These are phyloP conservation scores for Talaromyces nanjingensis DNA, from an alignment of 495 filamentous ascomycete genomes.

Conservation along the genomic window DNA sequence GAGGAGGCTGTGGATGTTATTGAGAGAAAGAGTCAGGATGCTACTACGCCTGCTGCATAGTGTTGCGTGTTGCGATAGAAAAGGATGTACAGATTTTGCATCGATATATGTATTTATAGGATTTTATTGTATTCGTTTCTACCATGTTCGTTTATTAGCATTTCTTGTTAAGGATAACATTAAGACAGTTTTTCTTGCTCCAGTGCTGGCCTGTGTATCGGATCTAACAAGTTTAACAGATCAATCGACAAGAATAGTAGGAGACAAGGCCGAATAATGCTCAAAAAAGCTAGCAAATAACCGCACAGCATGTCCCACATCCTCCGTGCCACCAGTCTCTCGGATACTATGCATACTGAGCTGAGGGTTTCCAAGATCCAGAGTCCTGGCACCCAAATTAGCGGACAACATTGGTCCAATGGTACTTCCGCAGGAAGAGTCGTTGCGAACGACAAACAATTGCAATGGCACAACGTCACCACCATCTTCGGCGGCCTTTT, in stretches of 20 bases:
- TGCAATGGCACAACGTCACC: slow-evolving; percentile 71
- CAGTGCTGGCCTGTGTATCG: too few species aligned
- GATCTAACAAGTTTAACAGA: too few species aligned
- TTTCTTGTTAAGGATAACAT: background rate
- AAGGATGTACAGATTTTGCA: background rate
- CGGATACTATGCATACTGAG: slow-evolving; percentile 95
- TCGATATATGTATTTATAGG: slow-evolving; percentile 4
- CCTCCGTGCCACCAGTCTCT: slow-evolving; percentile 79
- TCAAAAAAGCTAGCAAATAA: slow-evolving; percentile 85
- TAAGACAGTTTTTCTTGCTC: background rate
- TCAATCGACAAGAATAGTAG: slow-evolving; percentile 72
- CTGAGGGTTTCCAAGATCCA: slow-evolving; percentile 95
- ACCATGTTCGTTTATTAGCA: background rate
- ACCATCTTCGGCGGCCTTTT: slow-evolving; percentile 44
- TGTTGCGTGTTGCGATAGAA: background rate
- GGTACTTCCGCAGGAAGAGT: slow-evolving; percentile 87
- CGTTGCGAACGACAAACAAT: slow-evolving; percentile 93
- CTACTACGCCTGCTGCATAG: background rate
- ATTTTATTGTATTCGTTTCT: background rate
- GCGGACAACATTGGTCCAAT: slow-evolving; percentile 94
- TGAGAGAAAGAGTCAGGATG: background rate
- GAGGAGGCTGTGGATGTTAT: slow-evolving; percentile 3
- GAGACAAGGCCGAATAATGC: slow-evolving; percentile 70
- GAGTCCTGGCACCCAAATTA: slow-evolving; percentile 72
- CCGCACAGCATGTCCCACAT: slow-evolving; percentile 81